Conservation (phyloP, 805 yeast species). For the Myxozyma sirexii region DNA sequence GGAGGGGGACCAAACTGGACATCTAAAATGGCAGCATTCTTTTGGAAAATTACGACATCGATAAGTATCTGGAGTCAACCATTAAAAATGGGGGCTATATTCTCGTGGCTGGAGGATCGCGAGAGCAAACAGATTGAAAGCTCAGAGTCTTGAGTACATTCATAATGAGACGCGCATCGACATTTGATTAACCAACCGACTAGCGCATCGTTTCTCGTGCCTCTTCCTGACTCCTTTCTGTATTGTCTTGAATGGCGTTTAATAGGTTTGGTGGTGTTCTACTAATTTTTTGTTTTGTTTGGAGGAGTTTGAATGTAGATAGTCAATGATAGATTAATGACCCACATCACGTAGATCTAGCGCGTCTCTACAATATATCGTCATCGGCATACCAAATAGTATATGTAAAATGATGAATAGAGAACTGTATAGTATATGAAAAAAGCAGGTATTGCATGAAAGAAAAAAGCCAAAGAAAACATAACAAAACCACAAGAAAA, state of each 20-base stretch:
- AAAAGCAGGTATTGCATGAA: too few species aligned
- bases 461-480: too few species aligned
- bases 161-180: too few species aligned
- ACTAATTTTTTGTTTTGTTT: neutral
- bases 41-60: conserved; percentile 8
- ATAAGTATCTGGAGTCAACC: conserved; percentile 9
- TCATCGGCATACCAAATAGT: too few species aligned
- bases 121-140: neutral
- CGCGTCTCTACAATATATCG: too few species aligned
- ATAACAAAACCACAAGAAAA: too few species aligned
- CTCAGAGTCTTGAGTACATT: neutral
- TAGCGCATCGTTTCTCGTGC: too few species aligned
- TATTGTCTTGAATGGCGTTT: neutral
- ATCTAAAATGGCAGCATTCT: conserved; percentile 4
- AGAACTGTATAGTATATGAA: too few species aligned
- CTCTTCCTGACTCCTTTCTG: neutral
- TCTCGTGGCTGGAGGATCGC: conserved; percentile 1
- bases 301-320: neutral
- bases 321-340: neutral
- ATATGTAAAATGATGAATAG: neutral
- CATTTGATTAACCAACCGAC: too few species aligned
- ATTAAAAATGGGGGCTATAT: neutral
- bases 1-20: conserved; percentile 6
- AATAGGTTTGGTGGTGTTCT: too few species aligned
- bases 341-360: too few species aligned